phyloP scores from a whole-genome alignment of 2,329 filamentous ascomycete genomes.

The Hypoxylon sp. region DNA sequence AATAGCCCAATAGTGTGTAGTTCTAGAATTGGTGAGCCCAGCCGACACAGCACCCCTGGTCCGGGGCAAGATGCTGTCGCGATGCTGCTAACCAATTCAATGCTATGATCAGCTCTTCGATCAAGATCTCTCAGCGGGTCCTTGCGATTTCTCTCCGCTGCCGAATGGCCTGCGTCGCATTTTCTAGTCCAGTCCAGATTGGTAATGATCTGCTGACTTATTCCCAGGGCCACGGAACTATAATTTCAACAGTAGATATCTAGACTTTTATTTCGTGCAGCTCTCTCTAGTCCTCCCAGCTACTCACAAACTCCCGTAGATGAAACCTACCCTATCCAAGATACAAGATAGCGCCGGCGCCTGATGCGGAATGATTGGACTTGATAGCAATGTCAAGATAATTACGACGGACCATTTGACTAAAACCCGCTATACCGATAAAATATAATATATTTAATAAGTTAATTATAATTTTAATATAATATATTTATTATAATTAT shows the following conservation, averaged over 20 bases:
- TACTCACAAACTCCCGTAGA: neutral
- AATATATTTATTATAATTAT: too few species aligned
- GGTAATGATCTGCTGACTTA: conserved; percentile 18
- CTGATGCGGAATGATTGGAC: neutral
- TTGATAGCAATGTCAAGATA: neutral
- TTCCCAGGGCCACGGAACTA: conserved; percentile 10
- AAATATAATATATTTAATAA: too few species aligned
- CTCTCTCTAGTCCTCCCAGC: neutral
- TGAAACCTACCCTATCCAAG: neutral
- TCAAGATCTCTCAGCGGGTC: conserved; percentile 34
- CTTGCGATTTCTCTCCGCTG: conserved; percentile 7
- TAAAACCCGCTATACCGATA: too few species aligned
- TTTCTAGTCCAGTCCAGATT: neutral
- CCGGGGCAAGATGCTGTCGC: conserved; percentile 10
- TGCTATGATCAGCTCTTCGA: conserved; percentile 33
- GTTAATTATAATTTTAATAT: too few species aligned
- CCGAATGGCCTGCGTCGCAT: conserved; percentile 10
- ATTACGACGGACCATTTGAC: too few species aligned
- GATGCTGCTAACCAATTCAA: conserved; percentile 33
- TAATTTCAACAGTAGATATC: conserved; percentile 3
- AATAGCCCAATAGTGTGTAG: neutral
- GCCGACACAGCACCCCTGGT: conserved; percentile 4
- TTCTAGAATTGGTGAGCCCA: conserved; percentile 20
- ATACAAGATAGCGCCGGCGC: neutral
- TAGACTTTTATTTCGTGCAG: neutral